Evolutionary conservation across 2,329 filamentous ascomycete genomes (phyloP).

Genomic region (Thielaviopsis cerberus): DNA sequence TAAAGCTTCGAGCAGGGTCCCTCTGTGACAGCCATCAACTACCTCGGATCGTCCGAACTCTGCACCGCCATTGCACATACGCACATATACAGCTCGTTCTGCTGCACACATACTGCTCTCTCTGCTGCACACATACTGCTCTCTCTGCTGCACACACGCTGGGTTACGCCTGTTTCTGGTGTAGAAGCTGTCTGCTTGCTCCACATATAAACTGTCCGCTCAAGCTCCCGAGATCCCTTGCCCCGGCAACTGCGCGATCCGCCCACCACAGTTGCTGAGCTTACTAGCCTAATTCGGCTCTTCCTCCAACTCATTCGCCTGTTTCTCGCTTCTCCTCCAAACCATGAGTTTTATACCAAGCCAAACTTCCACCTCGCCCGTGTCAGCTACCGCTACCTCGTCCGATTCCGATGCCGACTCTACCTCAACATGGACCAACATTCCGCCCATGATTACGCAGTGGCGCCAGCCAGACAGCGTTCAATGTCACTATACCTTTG

Average conservation of each 20-base stretch:
- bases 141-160: background rate
- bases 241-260: background rate
- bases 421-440: slow-evolving; percentile 5
- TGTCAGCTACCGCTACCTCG: background rate
- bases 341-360: background rate
- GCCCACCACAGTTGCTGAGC: background rate
- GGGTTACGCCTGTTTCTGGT: background rate
- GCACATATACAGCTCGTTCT: too few relatives aligned
- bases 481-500: slow-evolving; percentile 23
- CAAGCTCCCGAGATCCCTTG: background rate
- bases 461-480: slow-evolving; percentile 20
- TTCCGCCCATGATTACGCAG: slow-evolving; percentile 22
- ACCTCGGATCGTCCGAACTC: background rate
- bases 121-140: background rate
- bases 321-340: background rate
- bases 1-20: background rate
- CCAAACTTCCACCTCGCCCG: background rate
- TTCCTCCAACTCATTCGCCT: background rate
- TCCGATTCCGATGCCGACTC: background rate
- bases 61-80: background rate
- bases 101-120: background rate
- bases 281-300: background rate
- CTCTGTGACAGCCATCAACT: background rate
- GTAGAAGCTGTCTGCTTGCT: background rate
- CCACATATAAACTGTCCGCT: background rate